Conservation (phyloP, 306 rosid species). For the Cucumis sativus region DNA sequence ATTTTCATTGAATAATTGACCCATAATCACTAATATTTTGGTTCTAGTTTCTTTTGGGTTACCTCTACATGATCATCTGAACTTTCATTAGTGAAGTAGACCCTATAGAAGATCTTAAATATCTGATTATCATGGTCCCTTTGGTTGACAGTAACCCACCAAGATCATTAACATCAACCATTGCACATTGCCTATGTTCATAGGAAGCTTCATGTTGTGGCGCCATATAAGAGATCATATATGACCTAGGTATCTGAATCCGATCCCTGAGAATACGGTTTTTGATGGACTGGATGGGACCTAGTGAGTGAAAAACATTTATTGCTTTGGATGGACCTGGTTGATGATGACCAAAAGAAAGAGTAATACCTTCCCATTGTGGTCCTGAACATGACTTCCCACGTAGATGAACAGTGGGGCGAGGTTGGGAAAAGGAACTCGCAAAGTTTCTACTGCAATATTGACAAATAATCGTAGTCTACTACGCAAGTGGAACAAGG, state of each 20-base stretch:
- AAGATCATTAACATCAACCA: slow-evolving; percentile 5
- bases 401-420: background rate
- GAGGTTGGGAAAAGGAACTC: background rate
- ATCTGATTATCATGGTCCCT: slow-evolving; percentile 6
- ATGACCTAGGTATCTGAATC: background rate
- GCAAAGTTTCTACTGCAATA: background rate
- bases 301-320: slow-evolving; percentile 6
- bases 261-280: background rate
- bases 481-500: background rate
- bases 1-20: background rate
- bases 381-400: background rate
- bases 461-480: background rate
- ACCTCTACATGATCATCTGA: slow-evolving; percentile 1
- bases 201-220: slow-evolving; percentile 8
- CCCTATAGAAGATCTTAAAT: background rate
- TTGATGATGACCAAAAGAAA: background rate
- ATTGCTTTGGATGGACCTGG: background rate
- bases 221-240: background rate
- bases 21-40: background rate
- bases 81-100: background rate
- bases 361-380: background rate
- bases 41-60: background rate
- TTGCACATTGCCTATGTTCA: background rate
- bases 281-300: background rate
- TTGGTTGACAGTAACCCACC: background rate